phyloP scores from a whole-genome alignment of 176 grass and related monocot genomes.

The Olyra latifolia region DNA sequence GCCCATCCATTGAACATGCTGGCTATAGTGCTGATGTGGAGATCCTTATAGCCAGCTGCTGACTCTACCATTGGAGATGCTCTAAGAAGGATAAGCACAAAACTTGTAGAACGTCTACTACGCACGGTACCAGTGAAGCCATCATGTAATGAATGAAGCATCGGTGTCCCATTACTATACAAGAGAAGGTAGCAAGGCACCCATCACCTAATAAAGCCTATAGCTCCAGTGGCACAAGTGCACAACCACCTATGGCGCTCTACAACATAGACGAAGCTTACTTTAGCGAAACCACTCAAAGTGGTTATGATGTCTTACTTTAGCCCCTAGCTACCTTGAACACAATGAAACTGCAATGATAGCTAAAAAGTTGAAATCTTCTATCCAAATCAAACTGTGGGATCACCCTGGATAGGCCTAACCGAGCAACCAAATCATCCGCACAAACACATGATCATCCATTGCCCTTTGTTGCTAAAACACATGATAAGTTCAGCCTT shows the following conservation, averaged over 20 bases:
- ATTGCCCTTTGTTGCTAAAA: not conserved
- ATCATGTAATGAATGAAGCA: constrained; percentile 17
- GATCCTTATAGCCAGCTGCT: too few species aligned
- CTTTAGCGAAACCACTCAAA: constrained; percentile 29
- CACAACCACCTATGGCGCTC: constrained; percentile 5
- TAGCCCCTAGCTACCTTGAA: constrained; percentile 10
- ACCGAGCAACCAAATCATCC: not conserved
- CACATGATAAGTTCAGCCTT: not conserved
- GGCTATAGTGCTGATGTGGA: too few species aligned
- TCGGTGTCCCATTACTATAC: constrained; percentile 3
- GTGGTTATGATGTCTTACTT: not conserved
- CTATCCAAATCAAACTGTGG: constrained; percentile 3
- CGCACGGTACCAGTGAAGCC: not conserved
- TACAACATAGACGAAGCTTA: constrained; percentile 6
- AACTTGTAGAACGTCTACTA: constrained; percentile 3
- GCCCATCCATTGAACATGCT: too few species aligned
- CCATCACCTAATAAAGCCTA: constrained; percentile 34
- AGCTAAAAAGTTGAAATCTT: constrained; percentile 32
- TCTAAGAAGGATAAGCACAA: constrained; percentile 13
- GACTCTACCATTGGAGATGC: too few species aligned
- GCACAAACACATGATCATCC: not conserved
- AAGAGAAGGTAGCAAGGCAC: constrained; percentile 22
- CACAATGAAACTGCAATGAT: not conserved
- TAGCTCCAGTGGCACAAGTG: constrained; percentile 1
- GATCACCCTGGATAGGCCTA: not conserved